Percentiles rank a stretch among this genome's conserved stretches.
Conservation (phyloP, 1,139 yeast species). For the Groenewaldozyma auringiensis region DNA sequence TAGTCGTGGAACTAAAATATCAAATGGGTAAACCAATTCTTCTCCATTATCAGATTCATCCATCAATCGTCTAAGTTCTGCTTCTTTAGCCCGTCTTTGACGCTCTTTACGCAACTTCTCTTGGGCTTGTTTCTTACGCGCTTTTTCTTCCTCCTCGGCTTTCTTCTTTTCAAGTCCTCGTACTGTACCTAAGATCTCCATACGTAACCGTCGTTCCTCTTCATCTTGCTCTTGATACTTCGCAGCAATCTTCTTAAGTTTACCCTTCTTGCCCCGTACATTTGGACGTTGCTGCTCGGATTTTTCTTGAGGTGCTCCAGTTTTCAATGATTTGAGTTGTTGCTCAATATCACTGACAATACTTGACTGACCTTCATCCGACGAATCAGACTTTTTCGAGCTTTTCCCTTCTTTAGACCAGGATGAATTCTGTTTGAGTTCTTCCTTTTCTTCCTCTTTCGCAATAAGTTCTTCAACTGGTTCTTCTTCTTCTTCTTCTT, state of each 20-base stretch:
- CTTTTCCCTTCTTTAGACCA: conserved; percentile 11
- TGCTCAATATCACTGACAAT: conserved; percentile 12
- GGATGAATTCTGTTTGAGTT: conserved; percentile 7
- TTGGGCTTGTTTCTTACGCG: conserved; percentile 11
- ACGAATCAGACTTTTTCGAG: conserved; percentile 7
- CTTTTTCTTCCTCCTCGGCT: conserved; percentile 16
- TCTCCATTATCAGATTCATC: conserved; percentile 30
- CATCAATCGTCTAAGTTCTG: conserved; percentile 37
- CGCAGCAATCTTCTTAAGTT: conserved; percentile 69
- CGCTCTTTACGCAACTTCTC: conserved; percentile 28
- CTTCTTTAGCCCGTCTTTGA: conserved; percentile 41
- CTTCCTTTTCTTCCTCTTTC: conserved; percentile 10
- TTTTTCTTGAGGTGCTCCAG: conserved; percentile 19
- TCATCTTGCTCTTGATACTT: conserved; percentile 91
- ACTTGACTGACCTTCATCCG: conserved; percentile 11
- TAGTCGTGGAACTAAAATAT: conserved; percentile 32
- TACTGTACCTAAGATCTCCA: conserved; percentile 78
- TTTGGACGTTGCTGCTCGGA: conserved; percentile 25
- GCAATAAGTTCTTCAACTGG: conserved; percentile 5
- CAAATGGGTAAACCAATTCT: conserved; percentile 25
- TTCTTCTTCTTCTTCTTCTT: conserved; percentile 6
- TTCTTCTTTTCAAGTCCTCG: conserved; percentile 47
- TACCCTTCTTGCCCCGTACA: conserved; percentile 78
- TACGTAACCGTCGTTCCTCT: conserved; percentile 64
- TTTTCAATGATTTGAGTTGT: conserved; percentile 17